Base-by-base conservation (phyloP, 768 basidiomycete species). In the Pholiota molesta region DNA sequence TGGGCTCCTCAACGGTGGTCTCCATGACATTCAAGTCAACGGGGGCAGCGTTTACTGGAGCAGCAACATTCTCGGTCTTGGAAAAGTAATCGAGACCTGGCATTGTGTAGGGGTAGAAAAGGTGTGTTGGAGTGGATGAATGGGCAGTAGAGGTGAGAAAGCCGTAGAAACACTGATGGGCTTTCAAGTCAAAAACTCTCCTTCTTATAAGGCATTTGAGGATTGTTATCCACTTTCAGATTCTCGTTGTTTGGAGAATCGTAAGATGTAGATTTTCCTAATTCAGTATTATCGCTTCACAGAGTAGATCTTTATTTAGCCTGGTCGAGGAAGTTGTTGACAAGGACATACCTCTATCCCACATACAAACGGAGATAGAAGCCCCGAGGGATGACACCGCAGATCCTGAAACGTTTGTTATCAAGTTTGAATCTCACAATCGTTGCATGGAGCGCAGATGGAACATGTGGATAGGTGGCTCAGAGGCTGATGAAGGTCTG, bases 21-120 rank as follows among this genome's bases (percentile, higher is more conserved):
- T 57, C 19, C 63, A 8, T n/a, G 53, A 51, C n/a, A n/a, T n/a
- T n/a, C n/a, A n/a, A n/a, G n/a, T n/a, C n/a, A n/a, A n/a, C n/a
- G n/a, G n/a, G n/a, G n/a, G n/a, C n/a, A n/a, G n/a, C n/a, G n/a
- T n/a, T n/a, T n/a, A n/a, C n/a, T n/a, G 65, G 35, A 37, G 62
- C 51, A 16, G 54, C 39, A n/a, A n/a, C n/a, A n/a, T n/a, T n/a
- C 23, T 62, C 65, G 40, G 62, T 54, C 52, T 66, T 68, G 35
- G 67, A 64, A 53, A 68, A 66, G 59, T 65, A 69, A 56, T 71
- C 71, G 40, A 68, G 66, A 49, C 69, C 71, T 52, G 71, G 70
- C 66, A 71, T 64, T 61, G 23, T 61, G 23, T 49, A 10, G 23
- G 26, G 23, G 16, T 62, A 23, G 31, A 58, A 21, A 29, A 51